Evolutionary conservation across 1,284 basidiomycete genomes (phyloP), one percentile per base, ranked within the genome.

Genomic region (Heterobasidion parviporum): DNA sequence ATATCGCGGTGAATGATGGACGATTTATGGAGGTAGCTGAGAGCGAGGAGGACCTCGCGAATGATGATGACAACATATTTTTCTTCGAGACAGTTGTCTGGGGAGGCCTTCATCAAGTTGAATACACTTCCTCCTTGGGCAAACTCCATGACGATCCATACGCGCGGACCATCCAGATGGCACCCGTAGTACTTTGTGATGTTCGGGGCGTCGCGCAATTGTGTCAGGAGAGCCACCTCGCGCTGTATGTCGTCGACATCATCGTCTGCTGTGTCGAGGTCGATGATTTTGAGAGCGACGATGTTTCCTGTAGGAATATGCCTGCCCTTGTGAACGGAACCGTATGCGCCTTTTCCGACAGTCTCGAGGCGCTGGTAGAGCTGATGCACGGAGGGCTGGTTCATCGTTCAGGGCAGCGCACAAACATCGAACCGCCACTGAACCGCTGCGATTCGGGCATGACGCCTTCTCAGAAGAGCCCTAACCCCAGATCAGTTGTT

Each of bases 121-220:
- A 93, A 80, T 9, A 98, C 92, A 66, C 93, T 97, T 8, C 97
- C 97, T 3, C 96, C 97, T 61, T 94, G 87, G 6, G 97, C 97
- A 67, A 89, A 89, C 70, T 99, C 97, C 97, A 99, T 99, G 44
- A 91, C 93, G 63, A 99, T 99, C 94, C 97, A 99, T 6, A 99
- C 90, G 53, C 92, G 89, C 32, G 94, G 90, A 0, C 94, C 94
- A 67, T 96, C 90, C 67, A 98, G 82, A 74, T 92, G 89, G 72
- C 95, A 98, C 20, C 94, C 96, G 73, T 89, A 98, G 74, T 99
- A 99, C 63, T 91, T 87, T 46, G 94, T 97, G 62, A 99, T 86
- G 67, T 99, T 99, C 55, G 89, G 89, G 0, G 83, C 83, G 61
- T 93, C 91, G 45, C 92, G 79, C 45, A 99, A 81, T 67, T 96